These are phyloP conservation scores for Leonotis leonurus DNA, from an alignment of 257 asterid species.

Conservation along the genomic window DNA sequence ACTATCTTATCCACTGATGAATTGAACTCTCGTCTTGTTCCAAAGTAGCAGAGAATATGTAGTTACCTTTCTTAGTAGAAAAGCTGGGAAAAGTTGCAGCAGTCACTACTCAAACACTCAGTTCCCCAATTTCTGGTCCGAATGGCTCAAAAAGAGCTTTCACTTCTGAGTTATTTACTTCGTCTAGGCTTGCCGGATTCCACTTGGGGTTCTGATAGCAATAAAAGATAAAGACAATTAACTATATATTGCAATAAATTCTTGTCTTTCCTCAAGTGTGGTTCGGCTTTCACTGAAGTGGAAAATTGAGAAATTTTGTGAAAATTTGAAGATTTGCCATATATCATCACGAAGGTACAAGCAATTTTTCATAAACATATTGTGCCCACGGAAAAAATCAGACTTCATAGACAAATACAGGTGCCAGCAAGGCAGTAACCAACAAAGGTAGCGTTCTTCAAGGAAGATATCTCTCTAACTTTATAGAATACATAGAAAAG, in stretches of 20 bases:
- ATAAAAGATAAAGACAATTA: background rate
- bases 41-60: background rate
- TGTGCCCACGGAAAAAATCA: background rate
- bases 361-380: background rate
- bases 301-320: too few species aligned
- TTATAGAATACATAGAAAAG: background rate
- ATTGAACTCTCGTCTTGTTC: background rate
- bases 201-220: constrained; percentile 78
- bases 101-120: constrained; percentile 37
- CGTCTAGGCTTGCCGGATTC: constrained; percentile 74
- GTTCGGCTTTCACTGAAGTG: too few species aligned
- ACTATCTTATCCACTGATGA: background rate
- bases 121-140: constrained; percentile 47
- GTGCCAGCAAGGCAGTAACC: too few species aligned
- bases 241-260: background rate
- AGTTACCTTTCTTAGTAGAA: background rate
- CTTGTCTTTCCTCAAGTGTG: too few species aligned
- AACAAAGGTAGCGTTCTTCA: background rate
- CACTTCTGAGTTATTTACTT: constrained; percentile 51
- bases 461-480: background rate
- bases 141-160: constrained; percentile 72
- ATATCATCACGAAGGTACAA: background rate
- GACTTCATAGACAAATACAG: background rate
- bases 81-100: background rate
- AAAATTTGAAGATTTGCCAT: too few species aligned